Percentiles rank a stretch among this genome's conserved stretches.
These are phyloP conservation scores for Fusarium sp. DNA, from an alignment of 2,329 filamentous ascomycete species.

Conservation along the genomic window DNA sequence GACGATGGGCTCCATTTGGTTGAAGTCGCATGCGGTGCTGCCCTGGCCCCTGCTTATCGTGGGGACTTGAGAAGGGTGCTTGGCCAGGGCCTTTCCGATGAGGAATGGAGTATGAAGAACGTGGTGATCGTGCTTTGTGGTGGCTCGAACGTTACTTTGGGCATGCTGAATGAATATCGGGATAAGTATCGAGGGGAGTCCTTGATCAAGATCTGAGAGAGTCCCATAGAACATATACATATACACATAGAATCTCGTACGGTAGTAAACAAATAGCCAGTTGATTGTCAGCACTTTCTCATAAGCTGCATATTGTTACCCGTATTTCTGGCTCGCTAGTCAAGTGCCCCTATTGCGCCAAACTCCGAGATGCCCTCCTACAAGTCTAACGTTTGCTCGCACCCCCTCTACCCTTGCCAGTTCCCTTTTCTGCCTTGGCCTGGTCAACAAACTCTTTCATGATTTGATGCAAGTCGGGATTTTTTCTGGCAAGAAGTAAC, in stretches of 20 bases:
- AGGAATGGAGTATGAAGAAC: constrained; percentile 73
- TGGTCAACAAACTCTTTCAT: constrained; percentile 76
- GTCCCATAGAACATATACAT: not conserved
- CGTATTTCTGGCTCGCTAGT: not conserved
- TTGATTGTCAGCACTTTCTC: not conserved
- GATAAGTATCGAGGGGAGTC: constrained; percentile 55
- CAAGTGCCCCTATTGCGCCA: constrained; percentile 16
- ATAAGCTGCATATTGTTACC: not conserved
- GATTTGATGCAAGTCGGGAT: constrained; percentile 83
- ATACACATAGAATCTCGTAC: not conserved
- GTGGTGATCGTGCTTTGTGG: constrained; percentile 90
- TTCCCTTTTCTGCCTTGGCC: constrained; percentile 59
- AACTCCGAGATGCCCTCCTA: constrained; percentile 16
- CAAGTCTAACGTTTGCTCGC: constrained; percentile 51
- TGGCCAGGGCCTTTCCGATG: constrained; percentile 62
- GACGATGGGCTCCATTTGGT: constrained; percentile 86
- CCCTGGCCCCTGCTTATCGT: constrained; percentile 75
- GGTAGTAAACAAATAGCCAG: not conserved
- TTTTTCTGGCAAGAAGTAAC: constrained; percentile 85
- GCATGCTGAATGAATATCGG: constrained; percentile 69
- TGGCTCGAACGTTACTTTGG: constrained; percentile 73
- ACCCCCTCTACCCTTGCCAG: constrained; percentile 38
- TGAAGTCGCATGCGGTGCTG: constrained; percentile 87
- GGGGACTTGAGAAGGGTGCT: constrained; percentile 71
- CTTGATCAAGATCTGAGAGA: constrained; percentile 46